Evolutionary conservation across 2,329 filamentous ascomycete species (phyloP), one percentile per base, ranked within the genome.

Genomic region (Alternaria brassicae): DNA sequence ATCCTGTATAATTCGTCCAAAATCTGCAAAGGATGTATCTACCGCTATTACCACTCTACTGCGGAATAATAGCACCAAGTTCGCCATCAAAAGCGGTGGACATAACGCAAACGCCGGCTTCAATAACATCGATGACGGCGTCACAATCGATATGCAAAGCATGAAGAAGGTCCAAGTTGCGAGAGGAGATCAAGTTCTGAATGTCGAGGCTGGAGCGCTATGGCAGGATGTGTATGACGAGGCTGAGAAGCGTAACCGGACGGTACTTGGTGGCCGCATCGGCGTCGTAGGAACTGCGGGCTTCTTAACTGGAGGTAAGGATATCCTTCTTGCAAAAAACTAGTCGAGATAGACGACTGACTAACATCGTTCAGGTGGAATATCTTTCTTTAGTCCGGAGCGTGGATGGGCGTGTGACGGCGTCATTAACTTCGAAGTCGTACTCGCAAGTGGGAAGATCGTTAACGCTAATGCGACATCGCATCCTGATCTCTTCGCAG

Each of bases 361-460:
- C 13, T 4, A n/a, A 5, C 15, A 2, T 8, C 2, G 12, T n/a
- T 2, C 17, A 67, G 65, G 69, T 3, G 70, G 70, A 2, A 67
- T 69, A 9, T 62, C 69, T 3, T 72, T 63, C 56, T 65, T 67
- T 34, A 63, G 62, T 19, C 61, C 58, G n/a, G 53, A 65, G 32
- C 52, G 61, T 25, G 70, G 70, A 15, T 71, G 45, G 62, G 65
- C 51, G 34, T 73, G 62, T 63, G 73, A 68, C 63, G 67, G 45
- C 40, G 66, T 69, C n/a, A 54, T 48, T 10, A 78, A 77, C 44
- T 72, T 61, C 40, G 67, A 78, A 47, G 62, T 80, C 9, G 78
- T 80, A 4, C 73, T 81, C 28, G 76, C 78, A n/a, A 69, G 69
- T 42, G 79, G 78, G 6, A 63, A 71, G 2, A 61, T 81, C 19